Base-by-base conservation (phyloP, 768 basidiomycete species). In the Melanogaster broomeanus region DNA sequence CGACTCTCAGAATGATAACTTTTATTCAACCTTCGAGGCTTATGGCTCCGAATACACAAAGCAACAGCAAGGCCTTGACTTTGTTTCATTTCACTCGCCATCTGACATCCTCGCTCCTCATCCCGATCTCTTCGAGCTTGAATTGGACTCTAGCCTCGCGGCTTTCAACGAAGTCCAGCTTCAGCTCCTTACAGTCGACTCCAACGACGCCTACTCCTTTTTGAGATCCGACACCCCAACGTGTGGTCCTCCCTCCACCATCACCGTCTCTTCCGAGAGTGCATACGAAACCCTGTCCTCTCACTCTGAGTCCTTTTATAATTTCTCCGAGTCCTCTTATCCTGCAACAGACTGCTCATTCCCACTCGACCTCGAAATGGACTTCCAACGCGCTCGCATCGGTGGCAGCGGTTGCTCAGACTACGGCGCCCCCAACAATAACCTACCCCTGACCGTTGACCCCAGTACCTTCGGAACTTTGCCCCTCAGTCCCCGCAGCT, bases 41-140 rank as follows among this genome's bases (percentile, higher is more conserved):
- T 69, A 72, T 52, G 69, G 69, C 57, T 62, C 69, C 33, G 69
- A 70, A 53, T 71, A 67, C 69, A 57, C 65, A 58, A 72, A 72
- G 67, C 70, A 70, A 42, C 66, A 59, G 57, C 68, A 79, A 63
- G 73, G 73, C 71, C 74, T 82, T 67, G 82, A 82, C 70, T 85
- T 86, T 75, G 77, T 82, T 72, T 84, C 84, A 66, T 85, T 85
- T 72, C 81, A 82, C 62, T 77, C 80, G 56, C 79, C 83, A 59
- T 74, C 81, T 52, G 88, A 89, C 72, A 79, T 88, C 71, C 76
- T 83, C 61, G 87, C 86, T 47, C 88, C 89, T 39, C 82, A 87
- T 64, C 86, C 88, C 55, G 89, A 91, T 76, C 77, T 83, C 57
- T 92, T 93, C 74, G 90, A 92, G 67, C 80, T 80, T 45, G 90